A percentile compares a stretch with the other conserved stretches of the same genome.
Conservation (phyloP, 805 yeast species). For the Wickerhamomyces strasburgensis region DNA sequence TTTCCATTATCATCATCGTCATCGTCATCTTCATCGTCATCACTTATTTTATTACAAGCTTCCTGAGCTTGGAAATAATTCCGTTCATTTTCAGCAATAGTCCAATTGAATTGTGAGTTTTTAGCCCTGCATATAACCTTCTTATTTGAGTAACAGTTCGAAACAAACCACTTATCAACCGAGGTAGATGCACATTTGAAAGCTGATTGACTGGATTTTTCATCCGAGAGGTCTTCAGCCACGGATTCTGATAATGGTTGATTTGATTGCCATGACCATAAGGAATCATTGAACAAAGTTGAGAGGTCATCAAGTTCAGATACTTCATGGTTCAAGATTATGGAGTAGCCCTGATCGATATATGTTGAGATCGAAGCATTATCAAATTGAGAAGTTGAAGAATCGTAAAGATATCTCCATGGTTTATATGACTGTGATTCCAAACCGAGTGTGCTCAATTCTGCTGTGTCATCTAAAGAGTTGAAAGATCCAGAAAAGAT, state of each 20-base stretch:
- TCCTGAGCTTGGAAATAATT: constrained; percentile 40
- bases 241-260: constrained; percentile 40
- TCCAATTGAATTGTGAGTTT: constrained; percentile 39
- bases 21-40: not conserved
- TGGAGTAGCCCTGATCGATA: constrained; percentile 58
- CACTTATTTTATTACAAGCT: constrained; percentile 23
- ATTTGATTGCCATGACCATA: constrained; percentile 74
- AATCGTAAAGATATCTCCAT: constrained; percentile 40
- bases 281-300: constrained; percentile 28
- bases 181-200: constrained; percentile 38
- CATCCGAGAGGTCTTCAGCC: constrained; percentile 19
- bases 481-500: constrained; percentile 21
- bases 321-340: constrained; percentile 46
- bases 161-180: constrained; percentile 54
- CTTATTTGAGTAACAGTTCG: constrained; percentile 55
- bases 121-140: constrained; percentile 52
- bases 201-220: constrained; percentile 26
- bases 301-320: constrained; percentile 26
- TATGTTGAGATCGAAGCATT: constrained; percentile 32
- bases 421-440: constrained; percentile 15
- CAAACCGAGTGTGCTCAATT: constrained; percentile 2
- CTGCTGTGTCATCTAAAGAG: constrained; percentile 3
- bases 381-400: constrained; percentile 38
- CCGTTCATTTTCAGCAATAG: constrained; percentile 27
- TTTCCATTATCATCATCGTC: constrained; percentile 23